These are phyloP conservation scores for Lactarius quietus DNA, from an alignment of 768 basidiomycete species.

Conservation along the genomic window DNA sequence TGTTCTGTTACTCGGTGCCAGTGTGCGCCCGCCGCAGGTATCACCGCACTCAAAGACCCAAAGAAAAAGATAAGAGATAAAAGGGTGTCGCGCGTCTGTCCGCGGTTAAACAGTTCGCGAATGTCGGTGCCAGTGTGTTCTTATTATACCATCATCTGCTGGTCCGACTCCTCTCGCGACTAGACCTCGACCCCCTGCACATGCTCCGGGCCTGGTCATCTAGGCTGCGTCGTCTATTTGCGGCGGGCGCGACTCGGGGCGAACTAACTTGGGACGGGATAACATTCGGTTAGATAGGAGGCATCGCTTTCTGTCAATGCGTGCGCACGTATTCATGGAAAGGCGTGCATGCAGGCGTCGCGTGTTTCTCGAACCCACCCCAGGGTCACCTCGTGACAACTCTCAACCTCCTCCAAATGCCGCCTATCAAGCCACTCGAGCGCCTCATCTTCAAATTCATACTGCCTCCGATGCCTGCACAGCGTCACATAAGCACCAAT, in stretches of 20 bases:
- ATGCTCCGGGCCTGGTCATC: neutral
- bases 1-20: neutral
- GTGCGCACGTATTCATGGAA: too few species aligned
- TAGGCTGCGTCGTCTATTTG: neutral
- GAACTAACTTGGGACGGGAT: neutral
- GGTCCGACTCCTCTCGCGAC: neutral
- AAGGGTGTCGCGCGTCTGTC: neutral
- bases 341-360: neutral
- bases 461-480: constrained; percentile 37
- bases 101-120: neutral
- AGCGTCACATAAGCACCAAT: neutral
- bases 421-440: constrained; percentile 38
- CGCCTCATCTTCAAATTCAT: constrained; percentile 34
- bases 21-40: neutral
- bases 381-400: neutral
- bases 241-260: neutral
- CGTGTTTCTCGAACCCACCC: neutral
- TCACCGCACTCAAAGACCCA: neutral
- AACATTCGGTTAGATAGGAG: neutral
- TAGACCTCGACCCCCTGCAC: neutral
- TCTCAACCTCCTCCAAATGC: constrained; percentile 35
- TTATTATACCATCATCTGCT: neutral
- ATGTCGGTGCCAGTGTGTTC: neutral
- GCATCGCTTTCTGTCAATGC: neutral
- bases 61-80: neutral